Base-by-base conservation (phyloP, 129 eudicot species). In the Centrapalus pauciflorus region DNA sequence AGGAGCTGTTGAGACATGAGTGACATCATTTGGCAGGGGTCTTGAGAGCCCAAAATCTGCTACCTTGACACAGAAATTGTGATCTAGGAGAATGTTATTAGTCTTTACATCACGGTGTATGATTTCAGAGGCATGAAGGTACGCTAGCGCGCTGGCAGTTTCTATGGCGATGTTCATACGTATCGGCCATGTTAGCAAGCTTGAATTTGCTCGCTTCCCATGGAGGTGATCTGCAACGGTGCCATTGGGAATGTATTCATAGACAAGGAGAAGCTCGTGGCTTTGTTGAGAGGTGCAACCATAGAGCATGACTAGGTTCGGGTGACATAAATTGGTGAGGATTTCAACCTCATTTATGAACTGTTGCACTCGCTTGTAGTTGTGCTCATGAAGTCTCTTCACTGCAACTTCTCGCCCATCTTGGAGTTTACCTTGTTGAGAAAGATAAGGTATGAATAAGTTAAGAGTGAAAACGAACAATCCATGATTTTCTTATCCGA, bases 1-100 rank as follows among this genome's bases (percentile, higher is more conserved):
- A 1, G 98, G 98, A 30, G 96, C 90, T 0, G 98, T 91, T 11
- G 98, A 92, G 25, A 92, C 79, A 66, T 92, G 95, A 25, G 82
- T 81, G 6, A 68, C 96, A 11, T 77, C 81, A 20, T 30, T 81
- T 0, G 98, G 95, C 61, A 92, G 43, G 20, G 74, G 84, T 35
- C 85, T 78, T 0, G 90, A 78, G 45, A 81, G 82, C 12, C 86
- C 90, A 17, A 84, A 84, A 70, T 84, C 90, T 4, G 90, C 82
- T 52, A 84, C 84, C 21, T 84, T 84, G 37, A 78, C 85, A 51
- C 77, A 23, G 28, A 74, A 80, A 33, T 67, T 75, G 6, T 66
- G 61, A 33, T 80, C 83, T 7, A 80, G 75, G 5, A 83, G 89
- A 20, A 83, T 80, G 78, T 83, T 83, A 32, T 66, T 74, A 0